Base-by-base conservation (phyloP, 768 basidiomycete genomes). In the Polyporus arcularius region DNA sequence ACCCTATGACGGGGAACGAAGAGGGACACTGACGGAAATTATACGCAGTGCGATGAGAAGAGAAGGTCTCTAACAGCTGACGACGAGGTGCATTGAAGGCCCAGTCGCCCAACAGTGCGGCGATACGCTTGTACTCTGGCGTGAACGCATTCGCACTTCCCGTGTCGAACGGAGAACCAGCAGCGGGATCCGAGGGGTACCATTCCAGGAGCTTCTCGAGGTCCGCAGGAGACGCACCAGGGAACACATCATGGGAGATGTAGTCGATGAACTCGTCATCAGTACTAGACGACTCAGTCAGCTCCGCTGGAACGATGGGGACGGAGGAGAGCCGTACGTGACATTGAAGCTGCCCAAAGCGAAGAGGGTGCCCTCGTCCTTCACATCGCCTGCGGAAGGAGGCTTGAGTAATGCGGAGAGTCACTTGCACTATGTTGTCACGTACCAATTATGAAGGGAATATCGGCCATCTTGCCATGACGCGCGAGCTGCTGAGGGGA, bases 281-380 rank as follows among this genome's bases (percentile, higher is more conserved):
- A 45, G 55, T 62, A 35, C 35, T 35, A 35, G 35, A 11, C 11
- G 35, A 35, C 35, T 11, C 35, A 3, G 35, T 35, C 35, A 35
- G 35, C 11, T 35, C 21, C 21, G 21, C 21, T 26, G 21, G 21
- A 26, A 26, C 21, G 21, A 26, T 26, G 21, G 21, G 21, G 21
- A 26, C 32, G 16, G 9, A 7, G 4, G 4, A 5, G n/a, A 9
- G 7, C 48, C 71, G 1, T 64, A 76, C 76, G 72, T 68, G 40
- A 77, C 61, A 53, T 75, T 75, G 7, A 53, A 30, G 0, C 50
- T 65, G 4, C 66, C 52, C 7, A 75, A n/a, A 0, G 73, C 59
- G 66, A 76, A 77, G 4, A 75, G 47, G 0, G 85, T 84, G 8
- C 85, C 86, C 67, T 88, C 86, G 55, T 87, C 86, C 52, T 86